Evolutionary conservation across 495 filamentous ascomycete genomes (phyloP), one percentile per base, ranked within the genome.

Genomic region (Lineolata rhizophorae): DNA sequence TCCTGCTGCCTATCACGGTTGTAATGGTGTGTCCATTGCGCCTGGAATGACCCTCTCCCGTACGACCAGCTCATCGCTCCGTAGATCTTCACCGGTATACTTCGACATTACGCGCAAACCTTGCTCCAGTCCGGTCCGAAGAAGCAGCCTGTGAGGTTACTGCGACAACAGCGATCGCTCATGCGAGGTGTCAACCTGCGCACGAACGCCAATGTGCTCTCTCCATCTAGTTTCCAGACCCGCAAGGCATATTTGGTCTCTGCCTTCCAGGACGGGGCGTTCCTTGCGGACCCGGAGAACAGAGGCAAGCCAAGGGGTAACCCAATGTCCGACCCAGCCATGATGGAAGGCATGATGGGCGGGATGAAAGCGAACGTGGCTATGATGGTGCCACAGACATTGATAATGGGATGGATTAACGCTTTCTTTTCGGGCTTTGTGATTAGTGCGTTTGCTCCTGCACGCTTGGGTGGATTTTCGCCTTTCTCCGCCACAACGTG

Each of bases 331-430:
- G 87, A 97, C 53, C 87, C 87, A n/a, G 76, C 72, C 30, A 82
- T 78, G 30, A 97, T 95, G 90, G 90, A 95, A 48, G 83, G 79
- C 35, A 94, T 95, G 85, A 95, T 95, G 87, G 85, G 85, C 35
- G 91, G 91, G 82, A 79, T 95, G 71, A 97, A 94, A 69, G 82
- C 82, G 31, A 92, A 97, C 46, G 92, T 97, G 80, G 83, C 85
- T 41, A 95, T 93, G 87, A 95, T 97, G 64, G 81, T 97, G 25
- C 90, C 87, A 29, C 91, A 97, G 52, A 95, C 84, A 3, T 53
- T 95, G 52, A 95, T 95, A 40, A 97, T 97, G 87, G 81, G 87
- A 32, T 97, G 87, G 87, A 94, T 97, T 45, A 97, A 95, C 60
- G 82, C 87, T 0, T 95, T 95, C 52, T 97, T 97, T 46, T 82